Evolutionary conservation across 768 basidiomycete species (phyloP), one percentile per base, ranked within the genome.

Genomic region (Gloeophyllum trabeum): DNA sequence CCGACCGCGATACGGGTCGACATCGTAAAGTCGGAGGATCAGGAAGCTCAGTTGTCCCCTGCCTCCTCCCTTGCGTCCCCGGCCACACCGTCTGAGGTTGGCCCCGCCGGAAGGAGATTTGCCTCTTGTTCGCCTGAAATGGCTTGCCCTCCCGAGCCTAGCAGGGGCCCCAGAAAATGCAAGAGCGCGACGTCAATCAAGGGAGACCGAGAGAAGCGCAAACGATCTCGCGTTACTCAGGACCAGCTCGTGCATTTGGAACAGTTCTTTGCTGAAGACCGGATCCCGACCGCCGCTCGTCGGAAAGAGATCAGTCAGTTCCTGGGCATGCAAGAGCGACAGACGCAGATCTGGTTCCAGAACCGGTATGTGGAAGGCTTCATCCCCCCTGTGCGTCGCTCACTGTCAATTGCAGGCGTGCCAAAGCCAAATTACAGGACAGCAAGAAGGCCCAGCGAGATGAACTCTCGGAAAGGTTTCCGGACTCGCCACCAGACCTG

Each of bases 261-360:
- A 49, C 71, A 65, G 2, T 74, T 78, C 50, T 90, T 89, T 54
- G 58, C 73, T 10, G 52, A 61, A 39, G 83, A 88, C 55, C 69
- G 78, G 34, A 82, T 76, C 54, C 87, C 87, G 6, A 81, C 81
- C 2, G 79, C 81, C 2, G 69, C 71, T 7, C 70, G 76, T 39
- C 68, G 87, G 34, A 74, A 76, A 42, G 85, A 87, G 51, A 85
- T 90, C 41, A 76, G 81, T 44, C 72, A 78, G 20, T 58, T 74
- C 43, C 66, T 90, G 4, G 82, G 83, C 13, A 87, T 90, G 81
- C 74, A 82, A 40, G 87, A 89, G 60, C 77, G 85, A 26, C 87
- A 89, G 65, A 87, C 83, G 0, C 87, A 89, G 60, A 82, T 90
- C 37, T 89, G 87, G 87, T 90, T 88, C 52, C 86, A 90, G 57